Evolutionary conservation across 805 yeast species (phyloP).

Genomic region (Peterozyma xylosa): DNA sequence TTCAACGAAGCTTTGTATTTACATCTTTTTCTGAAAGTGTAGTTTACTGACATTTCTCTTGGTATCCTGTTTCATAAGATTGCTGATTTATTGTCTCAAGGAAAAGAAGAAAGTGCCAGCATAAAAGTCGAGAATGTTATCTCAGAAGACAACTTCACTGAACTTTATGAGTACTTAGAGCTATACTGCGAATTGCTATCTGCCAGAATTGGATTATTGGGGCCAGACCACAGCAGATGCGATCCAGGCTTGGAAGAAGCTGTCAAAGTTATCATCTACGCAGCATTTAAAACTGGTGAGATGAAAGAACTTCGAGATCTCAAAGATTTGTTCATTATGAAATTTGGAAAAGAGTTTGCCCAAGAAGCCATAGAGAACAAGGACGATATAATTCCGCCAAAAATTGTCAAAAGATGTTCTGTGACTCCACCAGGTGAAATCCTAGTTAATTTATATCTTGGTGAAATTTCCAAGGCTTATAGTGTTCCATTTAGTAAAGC

Average conservation of each 20-base stretch:
- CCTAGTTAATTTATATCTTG: constrained; percentile 61
- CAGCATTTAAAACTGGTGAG: constrained; percentile 62
- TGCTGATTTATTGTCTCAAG: constrained; percentile 62
- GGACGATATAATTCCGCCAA: constrained; percentile 53
- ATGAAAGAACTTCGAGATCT: constrained; percentile 60
- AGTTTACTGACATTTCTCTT: not conserved
- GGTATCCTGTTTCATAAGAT: constrained; percentile 20
- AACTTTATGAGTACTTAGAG: constrained; percentile 71
- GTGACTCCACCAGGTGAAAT: constrained; percentile 60
- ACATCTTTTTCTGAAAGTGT: not conserved
- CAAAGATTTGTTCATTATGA: constrained; percentile 52
- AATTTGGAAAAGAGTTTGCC: constrained; percentile 65
- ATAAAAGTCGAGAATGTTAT: constrained; percentile 81
- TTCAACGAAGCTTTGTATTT: not conserved
- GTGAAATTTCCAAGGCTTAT: constrained; percentile 78
- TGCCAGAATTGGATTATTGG: constrained; percentile 64
- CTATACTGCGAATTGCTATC: constrained; percentile 73
- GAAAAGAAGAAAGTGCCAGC: constrained; percentile 76
- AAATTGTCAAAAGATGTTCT: constrained; percentile 53
- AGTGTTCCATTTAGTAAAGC: constrained; percentile 64
- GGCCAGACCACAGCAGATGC: constrained; percentile 26
- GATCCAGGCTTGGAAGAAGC: constrained; percentile 71
- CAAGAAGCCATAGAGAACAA: constrained; percentile 45
- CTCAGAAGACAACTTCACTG: constrained; percentile 74
- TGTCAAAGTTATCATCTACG: constrained; percentile 56